Evolutionary conservation across 208 protist genomes (phyloP), one percentile per base, ranked within the genome.

Genomic region (Leptomonas pyrrhocoris): DNA sequence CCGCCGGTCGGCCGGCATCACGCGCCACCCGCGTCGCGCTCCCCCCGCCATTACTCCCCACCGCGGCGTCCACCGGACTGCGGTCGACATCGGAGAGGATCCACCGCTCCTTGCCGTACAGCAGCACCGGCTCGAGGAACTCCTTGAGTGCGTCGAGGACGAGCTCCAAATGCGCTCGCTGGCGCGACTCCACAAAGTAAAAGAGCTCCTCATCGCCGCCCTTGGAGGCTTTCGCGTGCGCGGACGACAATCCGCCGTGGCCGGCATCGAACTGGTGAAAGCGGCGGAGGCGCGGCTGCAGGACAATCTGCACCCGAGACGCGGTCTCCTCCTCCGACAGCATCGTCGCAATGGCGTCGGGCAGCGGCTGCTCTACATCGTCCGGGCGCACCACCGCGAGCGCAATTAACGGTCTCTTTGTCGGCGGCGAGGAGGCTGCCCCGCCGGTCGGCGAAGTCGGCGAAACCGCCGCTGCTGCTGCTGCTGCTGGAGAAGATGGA

Each of bases 21-120:
- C 67, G 57, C 18, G 63, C 16, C 3, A 56, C 21, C 7, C 45
- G 53, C 42, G 34, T 62, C 28, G 43, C 57, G 19, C 31, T 60
- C 0, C 9, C 16, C 27, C 25, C 48, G 51, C 40, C 31, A n/a
- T 12, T 49, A 43, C 31, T 36, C 9, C 34, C 54, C 45, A 6
- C 30, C 12, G 31, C 31, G 27, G 27, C 25, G n/a, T 60, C 58
- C n/a, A 74, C 83, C 5, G 83, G 73, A 27, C 78, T 87, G 18
- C 88, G 83, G 53, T 94, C 89, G 23, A 96, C 78, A 58, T 96
- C 92, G 4, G 92, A 96, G 36, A 96, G 30, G 50, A 96, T 83
- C 77, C 84, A 96, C 25, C 87, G 88, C 73, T 72, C 34, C 46
- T 74, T 74, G 28, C 92, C 88, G 54, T 88, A 81, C 16, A 96